Conservation (phyloP, 768 basidiomycete genomes). For the Stropharia rugosoannulata region DNA sequence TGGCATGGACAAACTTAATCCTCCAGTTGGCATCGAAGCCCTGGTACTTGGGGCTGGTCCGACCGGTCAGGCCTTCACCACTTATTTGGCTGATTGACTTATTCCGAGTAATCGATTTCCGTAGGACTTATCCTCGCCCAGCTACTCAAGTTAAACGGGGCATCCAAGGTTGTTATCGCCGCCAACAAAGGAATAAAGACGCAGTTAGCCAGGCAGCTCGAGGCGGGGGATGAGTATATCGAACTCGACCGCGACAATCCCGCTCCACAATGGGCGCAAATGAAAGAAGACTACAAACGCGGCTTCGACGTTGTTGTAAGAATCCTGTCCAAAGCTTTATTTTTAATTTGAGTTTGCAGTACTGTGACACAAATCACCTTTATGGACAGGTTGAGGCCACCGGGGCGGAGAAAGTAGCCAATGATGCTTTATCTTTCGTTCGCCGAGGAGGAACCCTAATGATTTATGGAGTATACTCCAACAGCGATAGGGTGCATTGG, state of each 20-base stretch:
- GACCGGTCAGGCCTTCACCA: conserved; percentile 47
- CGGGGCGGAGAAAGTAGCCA: conserved; percentile 83
- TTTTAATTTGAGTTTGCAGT: neutral
- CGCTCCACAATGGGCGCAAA: conserved; percentile 70
- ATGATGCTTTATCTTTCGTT: conserved; percentile 89
- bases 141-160: conserved; percentile 85
- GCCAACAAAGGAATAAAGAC: conserved; percentile 91
- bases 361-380: neutral
- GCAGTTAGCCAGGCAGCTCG: conserved; percentile 75
- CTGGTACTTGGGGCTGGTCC: conserved; percentile 87
- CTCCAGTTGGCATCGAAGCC: conserved; percentile 80
- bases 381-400: conserved; percentile 38
- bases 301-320: conserved; percentile 81
- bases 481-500: conserved; percentile 83
- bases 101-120: conserved; percentile 2
- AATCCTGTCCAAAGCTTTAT: conserved; percentile 6
- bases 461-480: conserved; percentile 90
- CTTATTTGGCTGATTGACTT: neutral
- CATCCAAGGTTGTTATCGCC: conserved; percentile 75
- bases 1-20: conserved; percentile 83
- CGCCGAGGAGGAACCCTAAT: conserved; percentile 80
- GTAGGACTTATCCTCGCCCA: conserved; percentile 77
- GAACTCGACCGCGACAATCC: conserved; percentile 79
- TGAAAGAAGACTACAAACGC: conserved; percentile 78
- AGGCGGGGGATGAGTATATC: conserved; percentile 81